Conservation (phyloP, 306 rosid species). For the Trichosanthes cucumerina region DNA sequence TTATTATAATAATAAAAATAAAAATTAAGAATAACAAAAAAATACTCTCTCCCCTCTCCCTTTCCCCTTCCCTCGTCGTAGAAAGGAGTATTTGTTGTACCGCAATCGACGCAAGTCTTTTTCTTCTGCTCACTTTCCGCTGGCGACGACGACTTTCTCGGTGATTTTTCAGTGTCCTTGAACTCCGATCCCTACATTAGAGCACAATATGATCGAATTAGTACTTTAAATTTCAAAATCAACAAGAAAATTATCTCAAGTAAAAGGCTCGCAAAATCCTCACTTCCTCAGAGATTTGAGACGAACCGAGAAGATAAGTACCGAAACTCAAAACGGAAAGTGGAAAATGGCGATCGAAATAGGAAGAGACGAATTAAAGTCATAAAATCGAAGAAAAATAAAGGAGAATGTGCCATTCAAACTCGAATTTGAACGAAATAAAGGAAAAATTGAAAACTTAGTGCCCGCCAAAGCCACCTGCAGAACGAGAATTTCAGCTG, state of each 20-base stretch:
- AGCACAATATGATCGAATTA: constrained; percentile 21
- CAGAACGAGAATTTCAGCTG: not conserved
- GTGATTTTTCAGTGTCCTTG: constrained; percentile 30
- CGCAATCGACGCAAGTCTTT: constrained; percentile 89
- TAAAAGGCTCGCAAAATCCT: constrained; percentile 6
- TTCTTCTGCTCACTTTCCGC: constrained; percentile 34
- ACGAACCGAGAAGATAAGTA: not conserved
- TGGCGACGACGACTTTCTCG: constrained; percentile 21
- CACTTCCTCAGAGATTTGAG: constrained; percentile 43
- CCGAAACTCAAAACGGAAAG: constrained; percentile 6
- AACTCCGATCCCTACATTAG: constrained; percentile 65
- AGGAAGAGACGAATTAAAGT: not conserved
- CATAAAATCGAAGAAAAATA: not conserved
- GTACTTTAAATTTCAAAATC: not conserved
- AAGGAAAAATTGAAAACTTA: constrained; percentile 16
- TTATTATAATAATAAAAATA: no score
- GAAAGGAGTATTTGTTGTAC: constrained; percentile 80
- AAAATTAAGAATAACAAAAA: no score
- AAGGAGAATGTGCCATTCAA: not conserved
- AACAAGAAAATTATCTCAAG: not conserved
- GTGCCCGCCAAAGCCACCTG: constrained; percentile 43
- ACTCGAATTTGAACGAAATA: not conserved
- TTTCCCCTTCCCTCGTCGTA: no score
- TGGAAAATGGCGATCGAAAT: not conserved
- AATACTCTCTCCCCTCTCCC: no score